Evolutionary conservation across 2,329 filamentous ascomycete species (phyloP).

Genomic region (Alternaria sp.): DNA sequence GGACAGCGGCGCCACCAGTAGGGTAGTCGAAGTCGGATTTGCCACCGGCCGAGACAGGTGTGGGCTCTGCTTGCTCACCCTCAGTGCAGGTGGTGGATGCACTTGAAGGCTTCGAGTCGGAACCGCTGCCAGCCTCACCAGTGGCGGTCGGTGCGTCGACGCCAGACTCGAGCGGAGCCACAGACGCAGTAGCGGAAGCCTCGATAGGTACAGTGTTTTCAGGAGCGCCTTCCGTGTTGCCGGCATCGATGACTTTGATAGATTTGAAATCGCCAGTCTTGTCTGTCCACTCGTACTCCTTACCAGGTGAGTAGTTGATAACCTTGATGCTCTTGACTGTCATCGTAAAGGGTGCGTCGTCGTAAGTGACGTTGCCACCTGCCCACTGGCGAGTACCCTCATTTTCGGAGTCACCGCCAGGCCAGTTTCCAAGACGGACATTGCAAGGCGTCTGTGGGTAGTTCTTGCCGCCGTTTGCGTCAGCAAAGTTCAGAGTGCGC

Average conservation of each 20-base stretch:
- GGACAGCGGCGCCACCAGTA: slow-evolving; percentile 10
- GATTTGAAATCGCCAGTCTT: slow-evolving; percentile 58
- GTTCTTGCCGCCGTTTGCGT: slow-evolving; percentile 65
- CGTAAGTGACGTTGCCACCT: slow-evolving; percentile 64
- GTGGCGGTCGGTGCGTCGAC: slow-evolving; percentile 36
- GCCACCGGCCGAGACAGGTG: slow-evolving; percentile 13
- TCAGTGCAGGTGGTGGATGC: slow-evolving; percentile 26
- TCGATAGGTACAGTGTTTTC: slow-evolving; percentile 37
- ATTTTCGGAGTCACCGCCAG: slow-evolving; percentile 58
- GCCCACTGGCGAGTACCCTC: slow-evolving; percentile 74
- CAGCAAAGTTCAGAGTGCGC: slow-evolving; percentile 68
- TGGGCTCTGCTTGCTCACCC: slow-evolving; percentile 11
- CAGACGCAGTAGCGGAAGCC: slow-evolving; percentile 40
- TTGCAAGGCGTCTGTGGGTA: slow-evolving; percentile 82
- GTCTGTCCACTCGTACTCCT: slow-evolving; percentile 61
- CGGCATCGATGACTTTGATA: slow-evolving; percentile 56
- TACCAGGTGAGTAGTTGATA: slow-evolving; percentile 62
- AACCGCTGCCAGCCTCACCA: slow-evolving; percentile 10
- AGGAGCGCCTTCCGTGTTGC: slow-evolving; percentile 45
- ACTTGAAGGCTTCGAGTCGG: background rate
- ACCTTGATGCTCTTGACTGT: slow-evolving; percentile 61
- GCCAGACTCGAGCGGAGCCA: slow-evolving; percentile 35
- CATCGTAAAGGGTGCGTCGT: slow-evolving; percentile 61
- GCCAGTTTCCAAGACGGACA: slow-evolving; percentile 57
- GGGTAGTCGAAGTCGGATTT: slow-evolving; percentile 29